Percentiles rank a stretch among this genome's conserved stretches.
Conservation (phyloP, 805 yeast genomes). For the Schizosaccharomyces osmophilus region DNA sequence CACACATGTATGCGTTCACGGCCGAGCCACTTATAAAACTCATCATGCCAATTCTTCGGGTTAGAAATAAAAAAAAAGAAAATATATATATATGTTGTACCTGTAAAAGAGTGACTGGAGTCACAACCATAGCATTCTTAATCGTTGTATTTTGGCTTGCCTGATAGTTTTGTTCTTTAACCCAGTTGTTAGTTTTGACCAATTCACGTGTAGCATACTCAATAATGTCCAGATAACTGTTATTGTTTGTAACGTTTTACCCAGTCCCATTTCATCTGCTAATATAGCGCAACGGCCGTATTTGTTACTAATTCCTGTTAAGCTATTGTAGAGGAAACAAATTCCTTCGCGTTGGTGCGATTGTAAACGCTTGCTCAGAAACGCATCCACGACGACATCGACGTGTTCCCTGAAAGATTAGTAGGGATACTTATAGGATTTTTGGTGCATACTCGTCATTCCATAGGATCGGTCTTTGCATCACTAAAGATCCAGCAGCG, state of each 20-base stretch:
- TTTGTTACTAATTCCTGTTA: constrained; percentile 38
- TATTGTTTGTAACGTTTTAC: constrained; percentile 71
- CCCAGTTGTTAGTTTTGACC: not conserved
- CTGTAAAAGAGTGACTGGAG: constrained; percentile 65
- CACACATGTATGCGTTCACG: constrained; percentile 38
- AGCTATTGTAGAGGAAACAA: constrained; percentile 52
- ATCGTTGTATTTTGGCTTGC: constrained; percentile 16
- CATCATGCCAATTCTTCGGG: constrained; percentile 58
- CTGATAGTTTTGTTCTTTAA: constrained; percentile 11
- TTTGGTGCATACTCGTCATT: not conserved
- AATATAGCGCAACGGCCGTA: constrained; percentile 47
- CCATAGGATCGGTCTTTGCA: not conserved
- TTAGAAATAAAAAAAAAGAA: not conserved
- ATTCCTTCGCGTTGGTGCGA: constrained; percentile 79
- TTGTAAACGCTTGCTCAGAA: constrained; percentile 22
- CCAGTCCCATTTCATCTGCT: constrained; percentile 96
- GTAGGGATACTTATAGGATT: not conserved
- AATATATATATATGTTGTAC: not conserved
- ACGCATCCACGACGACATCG: constrained; percentile 18
- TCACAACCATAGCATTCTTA: constrained; percentile 48
- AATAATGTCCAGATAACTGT: constrained; percentile 62
- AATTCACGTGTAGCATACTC: constrained; percentile 24
- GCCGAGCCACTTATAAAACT: constrained; percentile 75
- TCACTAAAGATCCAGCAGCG: not conserved
- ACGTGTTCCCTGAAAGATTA: not conserved